Evolutionary conservation across 2,329 filamentous ascomycete species (phyloP), one percentile per base, ranked within the genome.

Genomic region (Colletotrichum sp.): DNA sequence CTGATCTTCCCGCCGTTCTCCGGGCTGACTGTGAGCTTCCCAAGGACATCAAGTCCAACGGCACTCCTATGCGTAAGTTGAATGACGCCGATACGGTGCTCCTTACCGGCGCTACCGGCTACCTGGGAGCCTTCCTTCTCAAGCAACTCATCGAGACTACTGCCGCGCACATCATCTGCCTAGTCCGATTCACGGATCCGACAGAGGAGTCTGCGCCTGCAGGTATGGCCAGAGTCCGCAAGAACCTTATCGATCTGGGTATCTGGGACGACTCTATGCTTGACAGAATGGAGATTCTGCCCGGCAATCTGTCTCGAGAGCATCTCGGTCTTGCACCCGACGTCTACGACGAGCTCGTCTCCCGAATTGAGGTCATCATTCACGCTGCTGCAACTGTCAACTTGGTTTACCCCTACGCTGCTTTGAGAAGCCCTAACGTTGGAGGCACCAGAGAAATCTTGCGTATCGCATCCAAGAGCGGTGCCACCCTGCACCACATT

Each of bases 331-430:
- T 96, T 24, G 88, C 92, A 0, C 89, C 90, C 0, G 90, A 93
- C 15, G 88, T 86, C 0, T 96, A 95, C 79, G 89, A 93, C 28
- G 88, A 92, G 32, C 87, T 96, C 9, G 92, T 92, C 2, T 83
- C 87, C 13, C 90, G 92, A 8, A 88, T 95, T 1, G 89, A 96
- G 77, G 94, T 95, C 44, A 93, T 96, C 72, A 88, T 96, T 2
- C 95, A 96, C 81, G 93, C 94, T 44, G 95, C 92, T 30, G 95
- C 95, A 7, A 94, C 93, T 1, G 95, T 96, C 80, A 95, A 95
- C 81, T 87, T 96, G 65, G 94, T 96, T 0, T 96, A 96, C 79
- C 94, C 95, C 0, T 96, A 96, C 79, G 95, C 94, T 57, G 93
- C 94, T 0, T 87, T 96, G 78, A 90, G 94, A 69, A 91, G 90